These are phyloP conservation scores for Podospora didyma DNA, from an alignment of 495 filamentous ascomycete genomes.

Conservation along the genomic window DNA sequence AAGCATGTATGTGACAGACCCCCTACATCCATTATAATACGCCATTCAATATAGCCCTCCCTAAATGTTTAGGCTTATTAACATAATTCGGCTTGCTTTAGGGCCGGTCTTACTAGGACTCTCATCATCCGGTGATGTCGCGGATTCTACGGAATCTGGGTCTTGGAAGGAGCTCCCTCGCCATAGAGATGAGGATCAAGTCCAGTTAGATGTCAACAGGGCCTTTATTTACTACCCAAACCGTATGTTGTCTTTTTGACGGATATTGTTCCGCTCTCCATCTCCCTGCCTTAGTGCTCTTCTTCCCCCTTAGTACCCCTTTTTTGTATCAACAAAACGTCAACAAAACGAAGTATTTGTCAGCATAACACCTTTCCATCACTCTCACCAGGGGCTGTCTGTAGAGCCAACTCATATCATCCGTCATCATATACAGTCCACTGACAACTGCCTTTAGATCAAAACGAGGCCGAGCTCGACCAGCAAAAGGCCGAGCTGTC, in stretches of 20 bases:
- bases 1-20: constrained; percentile 71
- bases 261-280: not conserved
- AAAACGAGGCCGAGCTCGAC: constrained; percentile 55
- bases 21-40: not conserved
- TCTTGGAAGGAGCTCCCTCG: constrained; percentile 54
- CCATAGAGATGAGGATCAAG: constrained; percentile 84
- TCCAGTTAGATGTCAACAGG: constrained; percentile 85
- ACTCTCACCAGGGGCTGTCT: not conserved
- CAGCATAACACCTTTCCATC: too few species aligned
- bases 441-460: too few species aligned
- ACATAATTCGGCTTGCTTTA: constrained; percentile 25
- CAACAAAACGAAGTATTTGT: too few species aligned
- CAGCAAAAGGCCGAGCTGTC: constrained; percentile 68
- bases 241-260: constrained; percentile 44
- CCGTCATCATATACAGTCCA: too few species aligned
- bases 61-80: constrained; percentile 4
- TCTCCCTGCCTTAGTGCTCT: too few species aligned
- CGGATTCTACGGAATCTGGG: constrained; percentile 19
- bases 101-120: constrained; percentile 80
- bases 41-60: too few species aligned
- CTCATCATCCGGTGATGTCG: constrained; percentile 6
- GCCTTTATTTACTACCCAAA: constrained; percentile 97
- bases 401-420: not conserved
- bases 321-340: too few species aligned
- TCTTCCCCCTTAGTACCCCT: too few species aligned